Conservation (phyloP, 106 monocot species). For the Dendrobium chrysotoxum region DNA sequence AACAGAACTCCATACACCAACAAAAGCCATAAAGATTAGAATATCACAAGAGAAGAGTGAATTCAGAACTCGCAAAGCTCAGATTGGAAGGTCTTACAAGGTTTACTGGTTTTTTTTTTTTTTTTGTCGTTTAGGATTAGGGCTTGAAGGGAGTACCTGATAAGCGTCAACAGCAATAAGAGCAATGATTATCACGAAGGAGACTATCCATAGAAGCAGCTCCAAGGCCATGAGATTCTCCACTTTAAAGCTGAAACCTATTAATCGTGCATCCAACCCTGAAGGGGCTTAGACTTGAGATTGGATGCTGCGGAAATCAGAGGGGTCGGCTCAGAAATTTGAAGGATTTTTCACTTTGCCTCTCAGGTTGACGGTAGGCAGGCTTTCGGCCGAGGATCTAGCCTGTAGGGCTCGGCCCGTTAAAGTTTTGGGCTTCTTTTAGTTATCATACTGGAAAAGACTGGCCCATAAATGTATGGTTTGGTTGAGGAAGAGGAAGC, state of each 20-base stretch:
- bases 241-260: neutral
- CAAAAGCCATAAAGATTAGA: neutral
- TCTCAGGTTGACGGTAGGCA: neutral
- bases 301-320: neutral
- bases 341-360: too few relatives aligned
- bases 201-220: conserved; percentile 16
- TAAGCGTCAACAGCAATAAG: conserved; percentile 20
- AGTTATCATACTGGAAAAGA: too few relatives aligned
- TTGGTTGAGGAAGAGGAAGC: too few relatives aligned
- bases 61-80: neutral
- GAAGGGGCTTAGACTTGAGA: neutral
- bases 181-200: conserved; percentile 14
- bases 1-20: neutral
- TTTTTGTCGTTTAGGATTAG: neutral
- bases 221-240: conserved; percentile 19
- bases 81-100: too few relatives aligned
- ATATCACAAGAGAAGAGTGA: neutral
- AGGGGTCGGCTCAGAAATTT: neutral
- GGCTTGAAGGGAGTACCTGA: conserved; percentile 9
- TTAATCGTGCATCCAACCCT: neutral
- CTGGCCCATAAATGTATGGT: too few relatives aligned
- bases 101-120: neutral
- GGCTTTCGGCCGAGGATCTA: too few relatives aligned
- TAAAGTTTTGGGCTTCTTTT: too few relatives aligned
- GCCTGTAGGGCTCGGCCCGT: too few relatives aligned